Base-by-base conservation (phyloP, 1,284 basidiomycete species). In the Ganoderma sinense region DNA sequence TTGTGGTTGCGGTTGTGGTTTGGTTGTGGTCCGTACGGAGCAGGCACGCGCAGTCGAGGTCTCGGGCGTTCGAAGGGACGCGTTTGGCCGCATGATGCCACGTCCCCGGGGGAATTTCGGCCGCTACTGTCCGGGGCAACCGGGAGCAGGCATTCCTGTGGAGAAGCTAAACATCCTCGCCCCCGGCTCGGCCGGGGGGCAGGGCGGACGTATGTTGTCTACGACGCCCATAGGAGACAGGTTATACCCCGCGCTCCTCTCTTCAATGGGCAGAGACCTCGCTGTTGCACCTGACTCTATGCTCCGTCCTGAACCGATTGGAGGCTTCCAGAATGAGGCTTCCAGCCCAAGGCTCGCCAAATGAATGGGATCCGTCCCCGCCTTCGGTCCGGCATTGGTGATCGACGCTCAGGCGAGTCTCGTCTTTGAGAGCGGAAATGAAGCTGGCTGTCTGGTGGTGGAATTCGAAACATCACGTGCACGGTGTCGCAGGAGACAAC, bases 121-220 rank as follows among this genome's bases (percentile, higher is more conserved):
- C 61, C 65, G 65, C 59, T 61, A 61, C 65, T 61, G 67, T 62
- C 60, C 59, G 69, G 71, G 71, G 71, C 67, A 73, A 73, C 71
- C 61, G 63, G 67, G 69, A 63, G 70, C 64, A 51, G 69, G 69
- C 69, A 70, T 71, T 60, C 71, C 71, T 73, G 71, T 61, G 59
- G 2, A 61, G 1, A 39, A 61, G 39, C 39, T 61, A 39, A 61
- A 61, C 59, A 66, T 61, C 69, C 68, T 69, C 65, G 16, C 55
- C 68, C 71, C 65, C 20, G 45, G 45, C n/a, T 20, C n/a, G 20
- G 45, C 8, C 36, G 55, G 26, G 60, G 69, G 69, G 69, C 69
- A 68, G 69, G 69, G 71, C 71, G 71, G 69, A 67, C 69, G 71
- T 73, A 71, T 69, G 67, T 73, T 43, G 67, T 73, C 71, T 73